A percentile compares a stretch with the other conserved stretches of the same genome.
Conservation (phyloP, 139 green algal genomes). For the Chlorella sp. region DNA sequence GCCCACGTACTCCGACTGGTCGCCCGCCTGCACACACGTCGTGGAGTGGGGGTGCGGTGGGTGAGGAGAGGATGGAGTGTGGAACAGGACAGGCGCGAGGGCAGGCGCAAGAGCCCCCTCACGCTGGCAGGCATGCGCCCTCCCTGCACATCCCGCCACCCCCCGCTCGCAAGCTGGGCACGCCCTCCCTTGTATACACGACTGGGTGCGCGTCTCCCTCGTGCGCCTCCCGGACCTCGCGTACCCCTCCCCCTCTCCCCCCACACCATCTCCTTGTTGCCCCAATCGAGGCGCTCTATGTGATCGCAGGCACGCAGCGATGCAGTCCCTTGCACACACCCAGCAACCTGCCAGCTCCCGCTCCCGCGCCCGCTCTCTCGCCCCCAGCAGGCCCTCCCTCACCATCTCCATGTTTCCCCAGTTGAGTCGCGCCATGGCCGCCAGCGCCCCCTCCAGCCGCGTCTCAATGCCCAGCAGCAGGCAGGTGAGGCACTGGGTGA, state of each 20-base stretch:
- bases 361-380: too few relatives aligned
- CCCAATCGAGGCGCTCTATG: conserved; percentile 67
- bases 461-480: conserved; percentile 93
- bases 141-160: too few relatives aligned
- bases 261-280: conserved; percentile 64
- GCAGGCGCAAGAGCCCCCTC: too few relatives aligned
- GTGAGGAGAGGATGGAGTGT: not conserved
- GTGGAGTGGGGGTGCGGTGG: not conserved
- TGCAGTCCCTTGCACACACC: not conserved
- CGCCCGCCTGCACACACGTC: conserved; percentile 82
- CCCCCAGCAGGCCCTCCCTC: too few relatives aligned
- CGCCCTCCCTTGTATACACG: too few relatives aligned
- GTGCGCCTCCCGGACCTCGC: not conserved
- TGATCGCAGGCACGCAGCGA: too few relatives aligned
- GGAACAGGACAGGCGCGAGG: too few relatives aligned
- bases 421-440: conserved; percentile 59
- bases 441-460: conserved; percentile 79
- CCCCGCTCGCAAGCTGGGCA: too few relatives aligned
- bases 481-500: conserved; percentile 79
- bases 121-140: not conserved
- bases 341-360: not conserved
- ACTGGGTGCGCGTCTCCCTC: too few relatives aligned
- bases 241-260: not conserved
- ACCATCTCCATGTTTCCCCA: conserved; percentile 75
- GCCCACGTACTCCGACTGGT: conserved; percentile 88